Percentiles rank a stretch among this genome's conserved stretches.
Evolutionary conservation across 2,329 filamentous ascomycete species (phyloP).

Genomic region (Colletotrichum sojae): DNA sequence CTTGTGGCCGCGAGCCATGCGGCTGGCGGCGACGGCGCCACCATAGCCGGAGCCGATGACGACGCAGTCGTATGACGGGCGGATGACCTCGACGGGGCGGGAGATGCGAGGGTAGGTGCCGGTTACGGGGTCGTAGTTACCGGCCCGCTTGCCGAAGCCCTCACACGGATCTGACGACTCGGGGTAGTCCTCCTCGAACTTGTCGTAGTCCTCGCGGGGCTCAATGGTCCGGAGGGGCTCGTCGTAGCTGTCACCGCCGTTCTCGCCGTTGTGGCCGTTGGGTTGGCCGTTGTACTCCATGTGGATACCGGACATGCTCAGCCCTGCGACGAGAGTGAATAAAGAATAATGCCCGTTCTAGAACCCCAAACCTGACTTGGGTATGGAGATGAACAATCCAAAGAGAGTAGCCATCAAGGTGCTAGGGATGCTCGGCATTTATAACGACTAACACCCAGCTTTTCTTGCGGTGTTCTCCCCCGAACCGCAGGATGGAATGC

Average conservation of each 20-base stretch:
- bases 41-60: slow-evolving; percentile 66
- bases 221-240: background rate
- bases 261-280: slow-evolving; percentile 12
- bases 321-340: background rate
- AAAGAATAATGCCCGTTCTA: background rate
- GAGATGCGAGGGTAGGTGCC: slow-evolving; percentile 52
- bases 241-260: background rate
- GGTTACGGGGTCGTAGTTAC: slow-evolving; percentile 26
- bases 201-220: background rate
- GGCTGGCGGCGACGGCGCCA: slow-evolving; percentile 62
- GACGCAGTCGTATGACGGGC: slow-evolving; percentile 60
- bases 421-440: background rate
- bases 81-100: slow-evolving; percentile 53
- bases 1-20: slow-evolving; percentile 54
- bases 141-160: background rate
- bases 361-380: background rate
- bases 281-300: slow-evolving; percentile 17
- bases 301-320: background rate
- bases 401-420: background rate
- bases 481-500: background rate
- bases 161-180: background rate
- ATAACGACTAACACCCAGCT: background rate
- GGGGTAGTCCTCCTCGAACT: background rate
- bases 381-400: background rate
- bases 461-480: background rate